Evolutionary conservation across 768 basidiomycete genomes (phyloP), one percentile per base, ranked within the genome.

Genomic region (Tylopilus cervinicoccineus): DNA sequence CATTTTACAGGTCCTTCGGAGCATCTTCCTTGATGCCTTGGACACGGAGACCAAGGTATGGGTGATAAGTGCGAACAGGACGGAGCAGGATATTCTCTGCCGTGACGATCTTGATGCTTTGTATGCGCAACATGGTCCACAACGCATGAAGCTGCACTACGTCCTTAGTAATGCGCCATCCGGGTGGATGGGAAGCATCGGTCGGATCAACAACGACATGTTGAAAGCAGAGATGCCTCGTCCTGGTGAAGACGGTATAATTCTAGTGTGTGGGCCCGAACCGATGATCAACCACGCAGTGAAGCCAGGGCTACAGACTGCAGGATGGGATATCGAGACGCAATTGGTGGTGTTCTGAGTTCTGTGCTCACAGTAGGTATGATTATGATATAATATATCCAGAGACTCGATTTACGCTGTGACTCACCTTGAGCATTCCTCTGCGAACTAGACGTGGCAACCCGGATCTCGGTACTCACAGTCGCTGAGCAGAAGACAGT

Each of bases 1-100:
- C 0, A 78, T 83, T 38, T 61, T 81, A 1, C 80, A 82, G 58
- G 74, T 81, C 19, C 63, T 81, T 1, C 72, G 76, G 1, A 69
- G 69, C 39, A 65, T 82, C 38, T 61, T 80, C 37, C 60, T 57
- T 19, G 77, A 81, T 47, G 17, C 42, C 1, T 41, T 48, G 13
- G 72, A 76, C 47, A 56, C 54, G 1, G 58, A 66, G 26, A 74
- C 72, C 1, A 67, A 68, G 7, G 63, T 78, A 11, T 81, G 72
- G 72, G 44, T 80, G 16, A 54, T 83, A 32, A 70, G 75, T 49
- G 67, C 73, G 26, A 81, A 83, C 59, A 69, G 69, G 26, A 68
- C 67, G 14, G 65, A 71, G 23, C 64, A 65, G 10, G 80, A 83
- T 54, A 83, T 83, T 43, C 67, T 81, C 24, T 76, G 73, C 49